Base-by-base conservation (phyloP, 495 filamentous ascomycete species). In the Tuber borchii region DNA sequence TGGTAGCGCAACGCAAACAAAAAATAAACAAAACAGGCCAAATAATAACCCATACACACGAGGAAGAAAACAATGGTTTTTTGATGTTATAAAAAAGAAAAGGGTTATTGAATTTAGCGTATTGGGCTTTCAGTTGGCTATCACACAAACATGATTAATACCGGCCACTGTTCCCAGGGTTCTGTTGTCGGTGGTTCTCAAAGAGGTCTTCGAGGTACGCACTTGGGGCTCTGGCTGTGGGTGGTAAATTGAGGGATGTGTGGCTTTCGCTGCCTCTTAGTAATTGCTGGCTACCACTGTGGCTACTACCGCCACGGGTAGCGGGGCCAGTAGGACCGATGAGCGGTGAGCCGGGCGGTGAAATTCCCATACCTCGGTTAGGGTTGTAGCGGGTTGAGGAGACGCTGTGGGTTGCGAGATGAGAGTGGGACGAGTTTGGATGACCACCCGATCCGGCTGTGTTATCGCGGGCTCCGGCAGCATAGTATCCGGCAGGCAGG, bases 131-230 rank as follows among this genome's bases (percentile, higher is more conserved):
- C 20, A 14, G 42, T 20, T 22, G 26, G 12, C 19, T 2, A 46
- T 19, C 34, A 42, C 70, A 26, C 37, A 16, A 42, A 12, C 39
- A 34, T 44, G 61, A 45, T 77, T 34, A 73, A 69, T 73, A 61
- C 43, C 75, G 61, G 22, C 76, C 75, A 26, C 56, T 45, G 22
- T 77, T 75, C 20, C n/a, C 75, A 46, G 26, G 75, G 48, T 43
- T 71, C 20, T 78, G 56, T 73, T 78, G 79, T 68, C 77, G 78
- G 56, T 91, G 90, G 76, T 86, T 90, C 82, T 94, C 93, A 82
- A 99, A 92, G 75, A 99, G 81, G 86, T 98, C 95, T 75, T 99
- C 95, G 65, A 99, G 84, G 82, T 94, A 97, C 65, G 94, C 92
- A 84, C 93, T 97, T 17, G 95, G 95, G 42, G 93, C 93, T 61